These are phyloP conservation scores for Candida buenavistaensis DNA, from an alignment of 1,139 yeast genomes.

Conservation along the genomic window DNA sequence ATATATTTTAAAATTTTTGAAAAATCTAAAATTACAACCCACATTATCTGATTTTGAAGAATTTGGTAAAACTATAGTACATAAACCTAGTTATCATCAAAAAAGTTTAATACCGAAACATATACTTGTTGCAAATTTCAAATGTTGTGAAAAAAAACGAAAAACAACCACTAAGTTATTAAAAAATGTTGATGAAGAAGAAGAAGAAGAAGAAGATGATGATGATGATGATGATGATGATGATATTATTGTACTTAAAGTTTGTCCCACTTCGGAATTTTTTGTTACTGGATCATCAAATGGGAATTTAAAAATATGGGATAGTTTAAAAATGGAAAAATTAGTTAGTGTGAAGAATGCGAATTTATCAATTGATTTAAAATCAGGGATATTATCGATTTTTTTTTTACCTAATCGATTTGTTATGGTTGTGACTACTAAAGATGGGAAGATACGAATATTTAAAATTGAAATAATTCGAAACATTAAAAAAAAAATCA, in stretches of 20 bases:
- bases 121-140: slow-evolving; percentile 53
- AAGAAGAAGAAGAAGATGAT: too few relatives aligned
- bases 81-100: slow-evolving; percentile 4
- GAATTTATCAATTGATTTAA: slow-evolving; percentile 46
- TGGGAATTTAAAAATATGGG: slow-evolving; percentile 81
- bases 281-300: slow-evolving; percentile 78
- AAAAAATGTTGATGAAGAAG: too few relatives aligned
- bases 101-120: slow-evolving; percentile 37
- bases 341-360: slow-evolving; percentile 62
- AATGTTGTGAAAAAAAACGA: slow-evolving; percentile 20
- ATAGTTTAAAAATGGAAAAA: slow-evolving; percentile 60
- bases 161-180: too few relatives aligned
- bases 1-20: slow-evolving; percentile 57
- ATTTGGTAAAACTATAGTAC: slow-evolving; percentile 47
- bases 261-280: slow-evolving; percentile 62
- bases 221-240: slow-evolving; percentile 28
- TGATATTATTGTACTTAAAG: slow-evolving; percentile 54
- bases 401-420: slow-evolving; percentile 60
- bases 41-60: slow-evolving; percentile 62
- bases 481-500: slow-evolving; percentile 35
- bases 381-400: slow-evolving; percentile 48
- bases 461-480: slow-evolving; percentile 54
- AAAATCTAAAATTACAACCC: slow-evolving; percentile 55
- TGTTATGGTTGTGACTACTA: slow-evolving; percentile 67
- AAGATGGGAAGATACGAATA: slow-evolving; percentile 61